Base-by-base conservation (phyloP, 2,329 filamentous ascomycete species). In the Talaromyces albobiverticillius region DNA sequence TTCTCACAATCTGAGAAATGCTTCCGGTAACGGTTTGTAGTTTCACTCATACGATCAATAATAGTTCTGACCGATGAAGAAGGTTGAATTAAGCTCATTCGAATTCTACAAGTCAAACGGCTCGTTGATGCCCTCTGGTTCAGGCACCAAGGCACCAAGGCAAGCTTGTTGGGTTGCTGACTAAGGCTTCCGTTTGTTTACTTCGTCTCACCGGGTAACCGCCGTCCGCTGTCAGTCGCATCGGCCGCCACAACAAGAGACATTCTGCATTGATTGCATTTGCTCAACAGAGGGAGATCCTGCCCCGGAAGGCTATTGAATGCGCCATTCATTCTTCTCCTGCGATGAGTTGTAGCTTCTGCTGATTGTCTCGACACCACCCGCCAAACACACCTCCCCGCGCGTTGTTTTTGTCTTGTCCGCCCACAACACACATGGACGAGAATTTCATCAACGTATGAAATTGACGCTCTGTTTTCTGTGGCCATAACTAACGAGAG, bases 121-220 rank as follows among this genome's bases (percentile, higher is more conserved):
- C 18, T 14, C 40, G 25, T n/a, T n/a, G n/a, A n/a, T n/a, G n/a
- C n/a, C n/a, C n/a, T n/a, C n/a, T n/a, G n/a, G n/a, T n/a, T n/a
- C n/a, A n/a, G n/a, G n/a, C 26, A 29, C 26, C 31, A 34, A 34
- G 31, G 31, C 31, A 10, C 7, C 31, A 34, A 34, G 31, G 31
- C 31, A 13, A 16, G 10, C 36, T 29, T 29, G 10, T 6, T 11
- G 13, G 32, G 13, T 22, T 6, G 53, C 42, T 55, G 53, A 55
- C 53, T 55, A 51, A 55, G 34, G n/a, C n/a, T n/a, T n/a, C n/a
- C n/a, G n/a, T 55, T 55, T 55, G 54, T 56, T 56, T 56, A 56
- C 54, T 3, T 36, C 14, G 54, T 53, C 46, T 53, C 45, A 42
- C 50, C 38, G 54, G 54, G 54, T 50, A 56, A 56, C 54, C 29